Evolutionary conservation across 768 basidiomycete genomes (phyloP), one percentile per base, ranked within the genome.

Genomic region (Termitomyces sp.): DNA sequence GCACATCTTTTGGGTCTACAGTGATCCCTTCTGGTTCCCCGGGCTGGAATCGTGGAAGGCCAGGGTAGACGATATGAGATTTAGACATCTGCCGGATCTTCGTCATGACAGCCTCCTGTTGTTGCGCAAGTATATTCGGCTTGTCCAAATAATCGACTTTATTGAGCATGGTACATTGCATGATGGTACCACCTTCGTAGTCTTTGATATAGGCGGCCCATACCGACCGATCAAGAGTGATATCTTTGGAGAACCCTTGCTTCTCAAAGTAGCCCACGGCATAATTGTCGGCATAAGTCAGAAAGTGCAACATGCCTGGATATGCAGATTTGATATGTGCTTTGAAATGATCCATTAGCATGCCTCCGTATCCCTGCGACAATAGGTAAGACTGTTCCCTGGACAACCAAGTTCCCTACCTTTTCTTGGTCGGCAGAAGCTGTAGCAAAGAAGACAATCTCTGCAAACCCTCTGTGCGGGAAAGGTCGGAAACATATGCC

Each of bases 171-270:
- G 89, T 89, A 69, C 97, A 99, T 72, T 95, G 93, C 95, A 99
- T 98, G 75, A 98, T 94, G 48, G 96, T 99, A 18, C 93, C 95
- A 43, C 96, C 96, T 72, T 99, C 97, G 73, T 99, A 99, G 71
- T 99, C 97, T 72, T 98, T 99, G 85, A 99, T 98, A 72, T 99
- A 98, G 12, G 95, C 97, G 0, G 96, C 95, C 97, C 97, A 99
- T 8, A 89, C 80, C 2, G 90, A 85, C 47, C 95, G 83, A 61
- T 89, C 88, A n/a, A 97, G 82, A 0, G 90, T 89, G 61, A 99
- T 96, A 58, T 98, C 95, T 71, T 98, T 98, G 6, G 93, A 91
- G 73, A 99, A 99, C 0, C 97, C 97, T 77, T 98, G 97, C 71
- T 98, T 99, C 71, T 94, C 94, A 79, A 99, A 98, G 74, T 98